Base-by-base conservation (phyloP, 2,329 filamentous ascomycete genomes). In the Xylariaceae sp. region DNA sequence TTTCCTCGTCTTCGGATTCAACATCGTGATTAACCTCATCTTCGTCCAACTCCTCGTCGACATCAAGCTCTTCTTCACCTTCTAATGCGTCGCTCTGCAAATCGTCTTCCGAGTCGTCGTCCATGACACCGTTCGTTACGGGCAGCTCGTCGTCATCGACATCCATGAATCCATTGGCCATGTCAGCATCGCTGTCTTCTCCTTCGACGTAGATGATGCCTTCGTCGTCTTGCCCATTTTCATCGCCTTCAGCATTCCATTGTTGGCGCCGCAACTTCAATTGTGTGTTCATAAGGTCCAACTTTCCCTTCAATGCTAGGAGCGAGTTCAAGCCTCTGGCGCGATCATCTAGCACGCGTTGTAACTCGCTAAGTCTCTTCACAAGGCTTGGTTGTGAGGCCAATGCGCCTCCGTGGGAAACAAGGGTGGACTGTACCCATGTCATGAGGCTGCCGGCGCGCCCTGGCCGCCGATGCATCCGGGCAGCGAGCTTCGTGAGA, bases 401-500 rank as follows among this genome's bases (percentile, higher is more conserved):
- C 54, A 99, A 80, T 56, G 92, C 92, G 65, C 93, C 94, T 65
- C 94, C 94, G 71, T 99, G 94, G 1, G 90, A 88, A 39, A 97
- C 86, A 57, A 97, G 83, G 1, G 91, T 93, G 90, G 92, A 96
- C 75, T 97, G 92, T 49, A 97, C 89, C 92, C 94, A 99, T 13
- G 89, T 85, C 82, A 97, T 92, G 37, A 99, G 83, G 70, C 88
- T 90, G 55, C 92, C 92, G 11, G 94, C 93, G 57, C 94, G 85
- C 2, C 93, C 94, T 1, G 94, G 94, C 50, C 91, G 86, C 65
- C 88, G 85, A 75, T 96, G 88, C 72, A 99, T 84, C 60, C 92
- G 84, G 67, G 95, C 89, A 7, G 94, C 90, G 55, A 99, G 83
- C 73, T 90, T 92, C 69, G 87, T 86, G 59, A 99, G 83, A 8